These are phyloP conservation scores for Metschnikowia borealis DNA, from an alignment of 805 yeast genomes.

Conservation along the genomic window DNA sequence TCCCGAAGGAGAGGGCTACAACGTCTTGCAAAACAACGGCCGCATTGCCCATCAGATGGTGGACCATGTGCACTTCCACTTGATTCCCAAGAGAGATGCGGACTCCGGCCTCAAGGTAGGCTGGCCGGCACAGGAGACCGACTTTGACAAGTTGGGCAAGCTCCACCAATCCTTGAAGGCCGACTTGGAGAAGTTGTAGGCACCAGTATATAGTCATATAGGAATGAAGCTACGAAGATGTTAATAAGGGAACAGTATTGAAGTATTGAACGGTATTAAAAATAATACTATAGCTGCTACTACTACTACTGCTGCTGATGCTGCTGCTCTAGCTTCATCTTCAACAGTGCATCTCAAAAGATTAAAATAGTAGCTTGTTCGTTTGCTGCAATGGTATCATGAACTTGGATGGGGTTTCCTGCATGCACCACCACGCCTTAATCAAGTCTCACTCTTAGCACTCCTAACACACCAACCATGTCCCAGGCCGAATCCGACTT, in stretches of 20 bases:
- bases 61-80: conserved; percentile 94
- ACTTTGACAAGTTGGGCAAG: conserved; percentile 65
- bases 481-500: conserved; percentile 20
- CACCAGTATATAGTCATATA: neutral
- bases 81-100: conserved; percentile 80
- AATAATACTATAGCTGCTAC: no score
- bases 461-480: conserved; percentile 6
- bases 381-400: no score
- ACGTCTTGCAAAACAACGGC: conserved; percentile 89
- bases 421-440: neutral
- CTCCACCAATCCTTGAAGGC: conserved; percentile 55
- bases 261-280: no score
- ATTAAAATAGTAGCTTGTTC: no score
- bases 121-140: conserved; percentile 89
- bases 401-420: neutral
- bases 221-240: neutral
- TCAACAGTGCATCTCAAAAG: no score
- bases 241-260: no score
- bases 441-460: neutral
- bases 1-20: conserved; percentile 71
- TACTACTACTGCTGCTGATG: no score
- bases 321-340: no score
- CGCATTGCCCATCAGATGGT: conserved; percentile 93
- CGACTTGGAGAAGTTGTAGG: conserved; percentile 21
- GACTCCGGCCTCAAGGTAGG: conserved; percentile 80